A percentile compares a stretch with the other conserved stretches of the same genome.
These are phyloP conservation scores for Volvox africanus DNA, from an alignment of 139 green algal genomes.

Conservation along the genomic window DNA sequence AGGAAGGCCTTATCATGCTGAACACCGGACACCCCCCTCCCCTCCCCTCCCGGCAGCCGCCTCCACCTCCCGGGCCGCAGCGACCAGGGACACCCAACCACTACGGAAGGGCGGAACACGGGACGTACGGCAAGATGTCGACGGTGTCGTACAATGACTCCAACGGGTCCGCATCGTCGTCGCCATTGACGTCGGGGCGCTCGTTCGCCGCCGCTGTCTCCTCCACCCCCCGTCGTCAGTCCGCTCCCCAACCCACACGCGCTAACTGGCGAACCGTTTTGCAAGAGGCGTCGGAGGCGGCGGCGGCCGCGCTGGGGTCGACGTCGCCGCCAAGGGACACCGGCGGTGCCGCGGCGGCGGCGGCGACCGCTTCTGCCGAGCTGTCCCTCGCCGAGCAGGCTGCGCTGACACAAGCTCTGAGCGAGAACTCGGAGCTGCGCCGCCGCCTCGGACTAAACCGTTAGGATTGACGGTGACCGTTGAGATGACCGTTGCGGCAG, in stretches of 20 bases:
- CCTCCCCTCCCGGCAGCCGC: background rate
- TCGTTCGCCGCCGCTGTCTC: background rate
- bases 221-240: background rate
- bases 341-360: background rate
- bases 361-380: background rate
- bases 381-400: slow-evolving; percentile 56
- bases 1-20: background rate
- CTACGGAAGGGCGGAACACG: too few relatives aligned
- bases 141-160: background rate
- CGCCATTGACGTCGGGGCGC: background rate
- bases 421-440: slow-evolving; percentile 47
- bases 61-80: background rate
- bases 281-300: background rate
- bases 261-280: background rate
- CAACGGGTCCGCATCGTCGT: background rate
- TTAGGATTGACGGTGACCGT: background rate
- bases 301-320: background rate
- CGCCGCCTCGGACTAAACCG: slow-evolving; percentile 29
- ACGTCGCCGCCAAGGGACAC: background rate
- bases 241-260: background rate
- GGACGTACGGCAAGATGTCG: too few relatives aligned
- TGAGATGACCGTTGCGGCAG: background rate
- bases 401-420: slow-evolving; percentile 13
- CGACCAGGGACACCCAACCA: too few relatives aligned
- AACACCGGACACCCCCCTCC: background rate